Conservation (phyloP, 2,329 filamentous ascomycete genomes). For the Balansia obtecta region DNA sequence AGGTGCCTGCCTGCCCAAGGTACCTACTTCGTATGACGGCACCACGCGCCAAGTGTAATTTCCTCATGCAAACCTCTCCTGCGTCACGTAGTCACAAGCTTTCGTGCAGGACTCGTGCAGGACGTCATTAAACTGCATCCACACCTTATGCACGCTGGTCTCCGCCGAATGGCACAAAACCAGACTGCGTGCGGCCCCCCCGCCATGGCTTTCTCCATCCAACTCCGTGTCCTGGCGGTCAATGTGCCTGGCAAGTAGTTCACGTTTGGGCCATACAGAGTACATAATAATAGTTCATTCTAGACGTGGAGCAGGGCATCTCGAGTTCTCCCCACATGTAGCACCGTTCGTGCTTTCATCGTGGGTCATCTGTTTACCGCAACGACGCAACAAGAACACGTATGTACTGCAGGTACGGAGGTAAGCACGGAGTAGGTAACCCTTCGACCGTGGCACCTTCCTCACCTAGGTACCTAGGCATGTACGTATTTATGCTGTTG, state of each 20-base stretch:
- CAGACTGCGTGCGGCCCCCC: slow-evolving; percentile 4
- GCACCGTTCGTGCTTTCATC: not conserved
- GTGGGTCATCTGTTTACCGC: not conserved
- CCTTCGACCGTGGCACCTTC: no score
- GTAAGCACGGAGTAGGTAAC: no score
- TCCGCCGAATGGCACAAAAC: slow-evolving; percentile 10
- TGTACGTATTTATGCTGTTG: not conserved
- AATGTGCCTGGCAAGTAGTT: not conserved
- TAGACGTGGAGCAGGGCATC: not conserved
- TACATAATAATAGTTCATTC: not conserved
- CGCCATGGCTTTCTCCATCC: not conserved
- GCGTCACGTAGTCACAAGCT: not conserved
- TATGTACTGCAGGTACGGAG: not conserved
- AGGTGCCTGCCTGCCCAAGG: no score
- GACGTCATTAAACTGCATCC: slow-evolving; percentile 9
- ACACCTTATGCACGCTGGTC: slow-evolving; percentile 3
- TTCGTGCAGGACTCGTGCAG: slow-evolving; percentile 2
- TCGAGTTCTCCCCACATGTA: not conserved
- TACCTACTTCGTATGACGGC: no score
- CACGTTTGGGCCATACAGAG: no score
- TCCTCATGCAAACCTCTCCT: slow-evolving; percentile 2
- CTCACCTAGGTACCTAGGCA: no score
- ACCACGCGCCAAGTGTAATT: slow-evolving; percentile 2
- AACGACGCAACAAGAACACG: no score
- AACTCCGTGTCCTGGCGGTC: not conserved